Evolutionary conservation across 495 filamentous ascomycete species (phyloP), one percentile per base, ranked within the genome.

Genomic region (Lophiotrema nucula): DNA sequence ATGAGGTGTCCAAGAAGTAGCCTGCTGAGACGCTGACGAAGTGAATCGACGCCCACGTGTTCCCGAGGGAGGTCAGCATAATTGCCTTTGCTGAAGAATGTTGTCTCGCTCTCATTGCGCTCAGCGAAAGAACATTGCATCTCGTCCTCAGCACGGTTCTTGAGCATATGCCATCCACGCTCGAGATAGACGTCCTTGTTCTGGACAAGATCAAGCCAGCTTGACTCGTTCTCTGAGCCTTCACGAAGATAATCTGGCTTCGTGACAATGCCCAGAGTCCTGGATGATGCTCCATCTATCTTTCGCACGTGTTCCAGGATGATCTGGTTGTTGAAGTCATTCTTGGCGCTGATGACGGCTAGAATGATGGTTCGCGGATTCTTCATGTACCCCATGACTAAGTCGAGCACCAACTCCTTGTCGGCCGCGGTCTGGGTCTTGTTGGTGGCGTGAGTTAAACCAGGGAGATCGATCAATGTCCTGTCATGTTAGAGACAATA

Each of bases 151-250:
- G 66, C 66, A 2, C 80, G 74, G 58, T 88, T 89, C 6, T 79
- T 79, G 21, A 92, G 67, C 2, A 85, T 79, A 68, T 89, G 84
- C 85, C 84, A 90, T 3, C 85, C 87, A 2, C 89, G 77, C 21
- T 77, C 72, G 44, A 91, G 81, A 22, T 64, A 68, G 15, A 85
- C 71, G 47, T 89, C 79, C 25, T 80, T 72, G 56, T 90, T 91
- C 24, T 71, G 66, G 0, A 83, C 76, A 0, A 88, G 70, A 0
- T 77, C 64, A 0, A 88, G 51, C 57, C 78, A 89, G 4, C 64
- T 62, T 0, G 51, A 54, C 52, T 89, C 80, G 13, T 68, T 78
- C 3, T 65, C 68, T 8, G 79, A 81, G 1, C 77, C 76, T 0
- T 69, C 45, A n/a, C 60, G 49, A 0, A 88, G 69, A 0, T 72